phyloP scores from a whole-genome alignment of 495 filamentous ascomycete species.

The Lindgomyces ingoldianus region DNA sequence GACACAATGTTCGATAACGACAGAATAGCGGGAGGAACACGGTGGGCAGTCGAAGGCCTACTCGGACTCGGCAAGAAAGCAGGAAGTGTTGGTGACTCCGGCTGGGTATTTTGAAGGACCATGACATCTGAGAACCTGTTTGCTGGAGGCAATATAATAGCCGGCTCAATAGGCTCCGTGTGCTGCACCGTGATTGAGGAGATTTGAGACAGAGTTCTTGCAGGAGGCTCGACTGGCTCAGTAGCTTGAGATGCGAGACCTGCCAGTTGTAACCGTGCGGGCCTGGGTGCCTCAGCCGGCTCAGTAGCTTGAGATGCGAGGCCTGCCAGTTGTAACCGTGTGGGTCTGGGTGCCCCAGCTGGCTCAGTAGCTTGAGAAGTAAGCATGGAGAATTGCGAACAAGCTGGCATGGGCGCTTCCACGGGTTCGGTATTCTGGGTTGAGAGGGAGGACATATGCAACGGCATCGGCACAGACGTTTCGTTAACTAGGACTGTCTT shows the following conservation, averaged over 20 bases:
- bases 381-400: constrained; percentile 53
- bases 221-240: constrained; percentile 45
- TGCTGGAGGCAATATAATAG: background rate
- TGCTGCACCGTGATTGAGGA: constrained; percentile 43
- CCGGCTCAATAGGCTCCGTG: constrained; percentile 26
- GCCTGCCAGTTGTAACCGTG: background rate
- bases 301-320: constrained; percentile 41
- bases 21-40: background rate
- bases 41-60: constrained; percentile 19
- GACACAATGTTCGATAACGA: constrained; percentile 21
- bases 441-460: constrained; percentile 15
- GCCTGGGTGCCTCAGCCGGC: constrained; percentile 45
- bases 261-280: constrained; percentile 49
- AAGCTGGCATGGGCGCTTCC: constrained; percentile 12
- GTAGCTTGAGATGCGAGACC: constrained; percentile 53
- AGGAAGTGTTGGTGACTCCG: constrained; percentile 31
- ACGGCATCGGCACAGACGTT: background rate
- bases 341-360: constrained; percentile 36
- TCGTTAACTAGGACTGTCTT: background rate
- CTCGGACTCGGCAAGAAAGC: constrained; percentile 27
- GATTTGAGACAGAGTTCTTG: constrained; percentile 44
- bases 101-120: constrained; percentile 32
- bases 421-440: constrained; percentile 22
- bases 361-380: constrained; percentile 55
- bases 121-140: constrained; percentile 30